phyloP scores from a whole-genome alignment of 345 rosid genomes.

The Gossypium ekmanianum region DNA sequence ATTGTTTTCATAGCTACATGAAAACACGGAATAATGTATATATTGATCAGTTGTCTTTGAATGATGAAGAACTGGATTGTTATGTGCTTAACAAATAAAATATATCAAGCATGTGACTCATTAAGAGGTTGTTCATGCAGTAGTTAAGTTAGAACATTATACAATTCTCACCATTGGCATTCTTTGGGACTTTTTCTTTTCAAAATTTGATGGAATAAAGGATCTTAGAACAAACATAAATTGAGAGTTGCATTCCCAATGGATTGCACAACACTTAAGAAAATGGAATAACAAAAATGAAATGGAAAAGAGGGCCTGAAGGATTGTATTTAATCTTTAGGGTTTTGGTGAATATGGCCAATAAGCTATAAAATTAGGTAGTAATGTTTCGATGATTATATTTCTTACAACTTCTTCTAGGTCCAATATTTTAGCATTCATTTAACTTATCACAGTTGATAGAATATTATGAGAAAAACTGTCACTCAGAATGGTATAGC shows the following conservation, averaged over 20 bases:
- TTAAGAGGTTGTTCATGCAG: not conserved
- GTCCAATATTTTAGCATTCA: not conserved
- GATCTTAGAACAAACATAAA: not conserved
- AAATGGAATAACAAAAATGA: not conserved
- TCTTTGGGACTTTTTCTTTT: not conserved
- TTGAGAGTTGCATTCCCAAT: not conserved
- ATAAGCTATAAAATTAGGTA: not conserved
- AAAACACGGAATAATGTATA: not conserved
- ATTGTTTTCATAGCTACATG: conserved; percentile 8
- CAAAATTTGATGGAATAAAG: not conserved
- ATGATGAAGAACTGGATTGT: not conserved
- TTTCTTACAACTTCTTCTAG: not conserved
- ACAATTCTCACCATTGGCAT: not conserved
- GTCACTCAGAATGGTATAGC: not conserved
- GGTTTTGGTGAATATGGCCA: not conserved
- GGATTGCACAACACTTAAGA: not conserved
- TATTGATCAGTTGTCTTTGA: not conserved
- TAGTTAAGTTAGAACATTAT: not conserved
- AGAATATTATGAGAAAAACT: not conserved
- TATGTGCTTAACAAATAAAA: not conserved
- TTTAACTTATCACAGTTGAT: not conserved
- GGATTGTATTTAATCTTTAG: not conserved
- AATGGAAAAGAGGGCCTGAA: not conserved
- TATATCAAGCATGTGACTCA: not conserved
- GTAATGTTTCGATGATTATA: not conserved